phyloP scores from a whole-genome alignment of 2,329 filamentous ascomycete species.

The Fusarium continuum region DNA sequence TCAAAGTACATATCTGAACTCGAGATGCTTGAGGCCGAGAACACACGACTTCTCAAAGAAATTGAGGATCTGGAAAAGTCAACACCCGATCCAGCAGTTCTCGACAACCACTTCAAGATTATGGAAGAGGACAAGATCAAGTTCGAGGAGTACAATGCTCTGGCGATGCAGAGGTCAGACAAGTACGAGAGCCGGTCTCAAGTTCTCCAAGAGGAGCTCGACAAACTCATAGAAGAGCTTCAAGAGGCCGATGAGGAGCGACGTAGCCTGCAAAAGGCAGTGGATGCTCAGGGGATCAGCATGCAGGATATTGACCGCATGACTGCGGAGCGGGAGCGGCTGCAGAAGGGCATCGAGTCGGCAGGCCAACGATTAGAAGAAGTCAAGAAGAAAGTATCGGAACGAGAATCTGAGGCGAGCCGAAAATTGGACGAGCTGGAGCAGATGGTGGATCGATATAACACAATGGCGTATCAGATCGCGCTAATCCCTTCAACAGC shows the following conservation, averaged over 20 bases:
- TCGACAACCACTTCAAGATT: constrained; percentile 91
- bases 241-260: constrained; percentile 85
- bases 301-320: constrained; percentile 99
- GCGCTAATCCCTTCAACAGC: constrained; percentile 87
- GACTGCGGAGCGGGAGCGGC: constrained; percentile 91
- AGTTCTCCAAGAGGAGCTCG: constrained; percentile 85
- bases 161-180: constrained; percentile 83
- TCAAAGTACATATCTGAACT: constrained; percentile 86
- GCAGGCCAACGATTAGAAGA: constrained; percentile 83
- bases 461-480: constrained; percentile 92
- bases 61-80: constrained; percentile 90
- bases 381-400: constrained; percentile 80
- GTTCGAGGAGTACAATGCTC: constrained; percentile 92
- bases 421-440: constrained; percentile 92
- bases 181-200: constrained; percentile 86
- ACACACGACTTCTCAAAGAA: constrained; percentile 80
- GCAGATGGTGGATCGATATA: constrained; percentile 87
- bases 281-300: constrained; percentile 93
- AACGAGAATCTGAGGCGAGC: constrained; percentile 89
- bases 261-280: constrained; percentile 79
- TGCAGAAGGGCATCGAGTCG: constrained; percentile 87
- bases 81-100: constrained; percentile 80
- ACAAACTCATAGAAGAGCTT: constrained; percentile 78
- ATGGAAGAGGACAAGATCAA: constrained; percentile 94
- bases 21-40: constrained; percentile 85